Conservation (phyloP, 495 filamentous ascomycete genomes). For the Penicillium silybi region DNA sequence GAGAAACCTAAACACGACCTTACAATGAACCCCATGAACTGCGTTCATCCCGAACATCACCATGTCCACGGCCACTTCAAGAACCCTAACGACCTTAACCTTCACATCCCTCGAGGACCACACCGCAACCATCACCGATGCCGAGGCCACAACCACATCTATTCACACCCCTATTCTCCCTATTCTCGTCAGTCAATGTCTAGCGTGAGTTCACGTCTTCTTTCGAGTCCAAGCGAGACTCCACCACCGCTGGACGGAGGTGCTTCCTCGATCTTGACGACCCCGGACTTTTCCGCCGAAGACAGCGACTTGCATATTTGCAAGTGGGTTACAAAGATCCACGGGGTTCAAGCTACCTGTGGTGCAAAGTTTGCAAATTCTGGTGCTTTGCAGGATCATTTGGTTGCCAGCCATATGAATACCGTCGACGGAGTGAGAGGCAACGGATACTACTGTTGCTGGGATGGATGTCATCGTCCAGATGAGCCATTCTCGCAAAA, state of each 20-base stretch:
- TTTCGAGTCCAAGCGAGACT: slow-evolving; percentile 40
- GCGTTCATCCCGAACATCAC: slow-evolving; percentile 27
- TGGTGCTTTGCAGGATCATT: slow-evolving; percentile 42
- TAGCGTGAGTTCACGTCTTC: slow-evolving; percentile 40
- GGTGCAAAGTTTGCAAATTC: slow-evolving; percentile 33
- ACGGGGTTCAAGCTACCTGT: slow-evolving; percentile 32
- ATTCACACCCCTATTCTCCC: slow-evolving; percentile 38
- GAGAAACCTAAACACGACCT: slow-evolving; percentile 13
- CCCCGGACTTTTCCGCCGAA: slow-evolving; percentile 32
- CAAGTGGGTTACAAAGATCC: slow-evolving; percentile 30
- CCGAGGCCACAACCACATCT: slow-evolving; percentile 31
- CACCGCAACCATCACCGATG: slow-evolving; percentile 40
- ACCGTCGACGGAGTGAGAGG: slow-evolving; percentile 42
- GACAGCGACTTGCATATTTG: slow-evolving; percentile 36
- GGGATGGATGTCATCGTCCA: slow-evolving; percentile 45
- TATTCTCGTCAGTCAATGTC: slow-evolving; percentile 42
- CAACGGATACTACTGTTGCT: slow-evolving; percentile 47
- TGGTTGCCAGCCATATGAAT: slow-evolving; percentile 37
- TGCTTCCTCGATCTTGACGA: slow-evolving; percentile 37
- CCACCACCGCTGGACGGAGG: slow-evolving; percentile 43
- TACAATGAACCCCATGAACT: slow-evolving; percentile 21
- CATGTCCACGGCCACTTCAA: slow-evolving; percentile 27
- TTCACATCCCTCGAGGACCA: slow-evolving; percentile 25
- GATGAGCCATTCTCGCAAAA: slow-evolving; percentile 48
- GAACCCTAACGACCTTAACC: slow-evolving; percentile 24